Percentiles rank a stretch among this genome's conserved stretches.
Conservation (phyloP, 2,329 filamentous ascomycete genomes). For the Emmonsiellopsis sp. region DNA sequence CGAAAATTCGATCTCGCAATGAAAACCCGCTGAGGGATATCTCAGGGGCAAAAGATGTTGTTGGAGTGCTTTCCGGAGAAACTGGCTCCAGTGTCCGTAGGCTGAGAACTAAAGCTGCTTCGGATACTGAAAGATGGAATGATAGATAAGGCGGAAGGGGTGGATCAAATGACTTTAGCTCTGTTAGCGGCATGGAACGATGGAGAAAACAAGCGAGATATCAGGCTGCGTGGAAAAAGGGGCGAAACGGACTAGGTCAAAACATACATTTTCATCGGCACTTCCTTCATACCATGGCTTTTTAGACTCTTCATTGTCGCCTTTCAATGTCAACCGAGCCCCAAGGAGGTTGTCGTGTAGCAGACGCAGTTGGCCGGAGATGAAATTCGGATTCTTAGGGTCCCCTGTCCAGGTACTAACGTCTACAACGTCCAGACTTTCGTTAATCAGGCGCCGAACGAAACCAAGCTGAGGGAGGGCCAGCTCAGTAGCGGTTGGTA, state of each 20-base stretch:
- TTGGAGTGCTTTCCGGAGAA: constrained; percentile 45
- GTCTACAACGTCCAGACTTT: constrained; percentile 72
- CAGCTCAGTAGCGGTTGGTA: constrained; percentile 47
- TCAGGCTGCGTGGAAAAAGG: neutral
- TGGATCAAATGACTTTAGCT: constrained; percentile 43
- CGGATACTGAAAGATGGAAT: constrained; percentile 59
- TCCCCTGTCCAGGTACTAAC: constrained; percentile 66
- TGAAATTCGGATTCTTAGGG: constrained; percentile 47
- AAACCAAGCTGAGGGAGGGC: constrained; percentile 60
- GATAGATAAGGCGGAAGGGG: constrained; percentile 59
- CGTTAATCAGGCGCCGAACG: constrained; percentile 68
- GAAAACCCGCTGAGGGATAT: constrained; percentile 52
- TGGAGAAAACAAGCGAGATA: neutral
- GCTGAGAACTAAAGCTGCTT: constrained; percentile 60
- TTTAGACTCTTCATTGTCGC: constrained; percentile 39
- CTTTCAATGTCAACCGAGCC: constrained; percentile 50
- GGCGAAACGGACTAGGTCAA: neutral
- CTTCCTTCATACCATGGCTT: constrained; percentile 48
- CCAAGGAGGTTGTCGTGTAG: constrained; percentile 53
- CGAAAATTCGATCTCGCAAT: constrained; percentile 47
- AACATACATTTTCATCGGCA: constrained; percentile 48
- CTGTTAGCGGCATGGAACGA: neutral
- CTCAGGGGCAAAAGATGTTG: constrained; percentile 58
- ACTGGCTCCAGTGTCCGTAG: constrained; percentile 61
- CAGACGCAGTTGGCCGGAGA: constrained; percentile 49